Evolutionary conservation across 2,329 filamentous ascomycete species (phyloP).

Genomic region (Beauveria pseudobassiana): DNA sequence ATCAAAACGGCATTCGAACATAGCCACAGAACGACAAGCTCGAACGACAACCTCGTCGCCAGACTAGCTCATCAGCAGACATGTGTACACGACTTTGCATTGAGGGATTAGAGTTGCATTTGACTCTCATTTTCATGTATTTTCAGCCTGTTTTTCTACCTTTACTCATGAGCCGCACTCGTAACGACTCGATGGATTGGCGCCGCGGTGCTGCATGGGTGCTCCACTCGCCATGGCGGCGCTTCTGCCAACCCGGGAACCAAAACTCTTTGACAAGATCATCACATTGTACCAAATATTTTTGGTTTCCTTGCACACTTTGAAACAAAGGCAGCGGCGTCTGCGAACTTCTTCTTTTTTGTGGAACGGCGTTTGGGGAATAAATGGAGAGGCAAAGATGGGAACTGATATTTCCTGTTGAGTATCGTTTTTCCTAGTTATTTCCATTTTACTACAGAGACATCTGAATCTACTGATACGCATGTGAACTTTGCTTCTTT

Average conservation of each 20-base stretch:
- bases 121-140: neutral
- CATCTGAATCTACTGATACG: constrained; percentile 12
- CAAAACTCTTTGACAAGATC: neutral
- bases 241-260: neutral
- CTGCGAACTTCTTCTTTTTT: constrained; percentile 11
- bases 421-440: constrained; percentile 7
- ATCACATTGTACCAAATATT: neutral
- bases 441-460: constrained; percentile 9
- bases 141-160: constrained; percentile 4
- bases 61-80: constrained; percentile 16
- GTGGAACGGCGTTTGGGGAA: constrained; percentile 26
- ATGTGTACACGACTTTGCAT: constrained; percentile 11
- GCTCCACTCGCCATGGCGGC: neutral
- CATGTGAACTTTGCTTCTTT: neutral
- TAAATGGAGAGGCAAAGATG: constrained; percentile 20
- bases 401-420: constrained; percentile 16
- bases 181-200: neutral
- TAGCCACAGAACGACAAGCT: constrained; percentile 4
- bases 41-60: neutral
- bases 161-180: neutral
- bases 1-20: constrained; percentile 15
- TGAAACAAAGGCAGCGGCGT: constrained; percentile 15
- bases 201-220: neutral
- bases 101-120: constrained; percentile 5
- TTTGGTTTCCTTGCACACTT: neutral